Percentiles rank a stretch among this genome's conserved stretches.
Conservation (phyloP, 139 green algal species). For the Auxenochlorella pyrenoidosa region DNA sequence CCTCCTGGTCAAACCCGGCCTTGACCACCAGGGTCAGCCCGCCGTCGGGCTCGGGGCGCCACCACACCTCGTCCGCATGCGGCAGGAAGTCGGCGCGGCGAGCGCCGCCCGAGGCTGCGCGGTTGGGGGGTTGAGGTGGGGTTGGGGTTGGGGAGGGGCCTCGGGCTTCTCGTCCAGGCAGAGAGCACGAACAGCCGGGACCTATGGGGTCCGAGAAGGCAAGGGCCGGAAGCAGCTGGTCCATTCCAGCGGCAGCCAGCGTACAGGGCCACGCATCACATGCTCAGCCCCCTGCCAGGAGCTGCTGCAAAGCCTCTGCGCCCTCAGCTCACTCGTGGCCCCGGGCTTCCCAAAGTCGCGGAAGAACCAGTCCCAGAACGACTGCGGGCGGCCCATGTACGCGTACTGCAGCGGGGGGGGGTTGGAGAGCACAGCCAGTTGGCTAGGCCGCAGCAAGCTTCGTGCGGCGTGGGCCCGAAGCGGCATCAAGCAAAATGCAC, state of each 20-base stretch:
- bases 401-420: not conserved
- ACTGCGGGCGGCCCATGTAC: not conserved
- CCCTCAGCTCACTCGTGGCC: conserved; percentile 7
- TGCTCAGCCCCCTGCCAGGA: too few species aligned
- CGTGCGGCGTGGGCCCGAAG: too few species aligned
- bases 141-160: too few species aligned
- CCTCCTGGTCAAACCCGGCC: conserved; percentile 10
- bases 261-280: too few species aligned
- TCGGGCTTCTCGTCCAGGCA: too few species aligned
- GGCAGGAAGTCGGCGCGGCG: conserved; percentile 21
- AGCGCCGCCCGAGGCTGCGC: conserved; percentile 4
- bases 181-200: too few species aligned
- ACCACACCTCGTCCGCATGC: conserved; percentile 20
- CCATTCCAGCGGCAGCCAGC: not conserved
- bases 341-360: conserved; percentile 71
- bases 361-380: not conserved
- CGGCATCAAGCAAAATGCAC: too few species aligned
- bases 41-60: not conserved
- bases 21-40: conserved; percentile 35
- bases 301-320: too few species aligned
- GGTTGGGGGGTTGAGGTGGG: too few species aligned
- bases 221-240: not conserved
- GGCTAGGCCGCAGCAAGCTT: too few species aligned
- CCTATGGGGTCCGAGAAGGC: too few species aligned
- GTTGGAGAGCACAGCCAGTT: too few species aligned